A percentile compares a stretch with the other conserved stretches of the same genome.
phyloP scores from a whole-genome alignment of 1,139 yeast species.

The Yamadazyma sp. region DNA sequence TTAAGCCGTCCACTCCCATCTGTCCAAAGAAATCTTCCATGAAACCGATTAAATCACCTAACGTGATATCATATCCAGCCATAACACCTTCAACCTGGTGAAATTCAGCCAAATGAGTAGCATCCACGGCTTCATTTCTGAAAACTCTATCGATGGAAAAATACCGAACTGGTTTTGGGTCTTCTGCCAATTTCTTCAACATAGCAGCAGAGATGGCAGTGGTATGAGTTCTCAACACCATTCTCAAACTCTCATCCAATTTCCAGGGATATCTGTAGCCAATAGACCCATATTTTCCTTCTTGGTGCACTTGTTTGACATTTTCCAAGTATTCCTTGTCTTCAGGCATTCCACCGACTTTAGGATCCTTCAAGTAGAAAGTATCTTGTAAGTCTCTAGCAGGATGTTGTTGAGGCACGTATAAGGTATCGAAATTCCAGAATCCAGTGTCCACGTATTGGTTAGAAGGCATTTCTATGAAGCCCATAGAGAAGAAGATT shows the following conservation, averaged over 20 bases:
- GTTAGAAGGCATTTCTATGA: conserved; percentile 98
- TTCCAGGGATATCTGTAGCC: conserved; percentile 99
- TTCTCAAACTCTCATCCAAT: conserved; percentile 81
- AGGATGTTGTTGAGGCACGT: conserved; percentile 98
- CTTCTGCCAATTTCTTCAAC: conserved; percentile 82
- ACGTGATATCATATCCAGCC: conserved; percentile 92
- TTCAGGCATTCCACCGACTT: conserved; percentile 72
- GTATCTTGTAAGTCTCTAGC: conserved; percentile 99
- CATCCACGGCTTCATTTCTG: conserved; percentile 99
- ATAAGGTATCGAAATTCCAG: conserved; percentile 97
- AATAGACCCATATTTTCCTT: conserved; percentile 89
- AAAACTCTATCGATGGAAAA: conserved; percentile 97
- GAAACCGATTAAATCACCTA: conserved; percentile 96
- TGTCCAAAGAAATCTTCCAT: conserved; percentile 96
- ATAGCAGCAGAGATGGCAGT: conserved; percentile 90
- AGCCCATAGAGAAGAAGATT: conserved; percentile 96
- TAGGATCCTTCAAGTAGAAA: conserved; percentile 93
- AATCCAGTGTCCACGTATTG: conserved; percentile 97
- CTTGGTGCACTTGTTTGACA: conserved; percentile 80
- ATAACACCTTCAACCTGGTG: conserved; percentile 99
- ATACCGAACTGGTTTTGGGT: conserved; percentile 88
- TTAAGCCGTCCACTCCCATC: conserved; percentile 94
- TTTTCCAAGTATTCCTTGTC: conserved; percentile 78
- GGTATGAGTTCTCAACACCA: conserved; percentile 96
- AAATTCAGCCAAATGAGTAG: conserved; percentile 99